Conservation (phyloP, 176 grass and related monocot species). For the Areca catechu region DNA sequence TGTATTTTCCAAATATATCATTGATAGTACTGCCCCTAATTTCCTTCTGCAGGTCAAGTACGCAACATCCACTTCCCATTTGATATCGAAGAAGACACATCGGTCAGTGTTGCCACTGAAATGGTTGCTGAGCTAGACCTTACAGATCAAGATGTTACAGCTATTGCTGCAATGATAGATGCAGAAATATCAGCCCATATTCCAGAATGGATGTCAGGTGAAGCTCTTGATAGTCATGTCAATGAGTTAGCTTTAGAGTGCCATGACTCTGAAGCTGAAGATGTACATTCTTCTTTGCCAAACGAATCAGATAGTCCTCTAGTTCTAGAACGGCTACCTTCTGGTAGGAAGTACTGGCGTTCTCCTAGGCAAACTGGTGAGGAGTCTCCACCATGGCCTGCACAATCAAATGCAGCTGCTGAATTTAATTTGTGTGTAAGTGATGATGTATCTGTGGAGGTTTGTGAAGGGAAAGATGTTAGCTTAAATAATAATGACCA, state of each 20-base stretch:
- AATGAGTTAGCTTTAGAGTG: constrained; percentile 32
- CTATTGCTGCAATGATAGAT: constrained; percentile 69
- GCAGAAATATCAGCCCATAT: constrained; percentile 51
- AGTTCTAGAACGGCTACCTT: constrained; percentile 56
- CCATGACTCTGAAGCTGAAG: constrained; percentile 39
- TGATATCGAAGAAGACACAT: constrained; percentile 66
- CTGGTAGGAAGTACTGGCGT: constrained; percentile 55
- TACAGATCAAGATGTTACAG: constrained; percentile 61
- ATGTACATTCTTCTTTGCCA: constrained; percentile 33
- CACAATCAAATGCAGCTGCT: constrained; percentile 1
- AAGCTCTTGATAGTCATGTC: constrained; percentile 33
- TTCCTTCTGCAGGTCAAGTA: constrained; percentile 35
- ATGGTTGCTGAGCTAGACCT: constrained; percentile 74
- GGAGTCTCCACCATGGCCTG: constrained; percentile 1
- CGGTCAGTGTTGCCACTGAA: constrained; percentile 68
- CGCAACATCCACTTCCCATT: constrained; percentile 81
- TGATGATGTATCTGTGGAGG: constrained; percentile 13
- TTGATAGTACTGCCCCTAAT: neutral
- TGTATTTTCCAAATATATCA: too few species aligned
- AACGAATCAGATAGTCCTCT: constrained; percentile 25
- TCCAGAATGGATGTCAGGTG: constrained; percentile 45
- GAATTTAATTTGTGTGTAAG: constrained; percentile 10
- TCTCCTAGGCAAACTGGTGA: constrained; percentile 39
- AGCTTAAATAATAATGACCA: neutral
- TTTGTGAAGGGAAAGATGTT: constrained; percentile 1